Conservation (phyloP, 1,284 basidiomycete genomes). For the Ustilago loliicola region DNA sequence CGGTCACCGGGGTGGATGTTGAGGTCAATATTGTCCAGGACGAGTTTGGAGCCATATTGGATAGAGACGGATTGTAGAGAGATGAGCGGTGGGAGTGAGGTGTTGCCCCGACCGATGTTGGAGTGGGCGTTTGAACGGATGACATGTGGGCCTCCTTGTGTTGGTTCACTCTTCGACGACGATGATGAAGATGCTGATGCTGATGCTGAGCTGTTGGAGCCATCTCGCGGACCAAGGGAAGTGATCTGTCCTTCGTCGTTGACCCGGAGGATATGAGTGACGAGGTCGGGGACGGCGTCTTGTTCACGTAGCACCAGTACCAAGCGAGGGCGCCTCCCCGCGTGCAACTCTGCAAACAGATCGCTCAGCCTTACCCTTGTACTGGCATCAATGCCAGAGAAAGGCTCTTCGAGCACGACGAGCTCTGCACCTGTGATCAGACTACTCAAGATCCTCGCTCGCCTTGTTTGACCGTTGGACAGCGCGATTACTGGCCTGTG, state of each 20-base stretch:
- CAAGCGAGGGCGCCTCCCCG: constrained; percentile 73
- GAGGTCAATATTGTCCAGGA: constrained; percentile 66
- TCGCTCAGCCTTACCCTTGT: constrained; percentile 33
- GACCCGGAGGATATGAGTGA: constrained; percentile 81
- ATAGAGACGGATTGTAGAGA: constrained; percentile 80
- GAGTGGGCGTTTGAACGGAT: constrained; percentile 18
- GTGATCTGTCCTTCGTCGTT: constrained; percentile 73
- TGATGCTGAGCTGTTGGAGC: neutral
- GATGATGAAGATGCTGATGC: no score
- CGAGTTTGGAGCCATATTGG: constrained; percentile 78
- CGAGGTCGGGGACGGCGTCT: constrained; percentile 85
- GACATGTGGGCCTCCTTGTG: constrained; percentile 17
- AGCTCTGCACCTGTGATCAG: constrained; percentile 78
- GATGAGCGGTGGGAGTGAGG: constrained; percentile 73
- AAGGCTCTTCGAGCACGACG: constrained; percentile 68
- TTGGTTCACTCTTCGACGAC: neutral
- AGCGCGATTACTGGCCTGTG: constrained; percentile 74
- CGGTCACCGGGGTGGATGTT: constrained; percentile 45
- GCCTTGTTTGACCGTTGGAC: constrained; percentile 90
- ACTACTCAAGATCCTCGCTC: constrained; percentile 85
- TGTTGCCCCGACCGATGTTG: constrained; percentile 36
- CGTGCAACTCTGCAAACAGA: constrained; percentile 76
- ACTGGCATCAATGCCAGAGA: constrained; percentile 50
- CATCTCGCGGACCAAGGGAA: constrained; percentile 70
- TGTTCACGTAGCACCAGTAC: constrained; percentile 85